Percentiles rank a stretch among this genome's conserved stretches.
Evolutionary conservation across 2,329 filamentous ascomycete genomes (phyloP).

Genomic region (Aspergillus unguis): DNA sequence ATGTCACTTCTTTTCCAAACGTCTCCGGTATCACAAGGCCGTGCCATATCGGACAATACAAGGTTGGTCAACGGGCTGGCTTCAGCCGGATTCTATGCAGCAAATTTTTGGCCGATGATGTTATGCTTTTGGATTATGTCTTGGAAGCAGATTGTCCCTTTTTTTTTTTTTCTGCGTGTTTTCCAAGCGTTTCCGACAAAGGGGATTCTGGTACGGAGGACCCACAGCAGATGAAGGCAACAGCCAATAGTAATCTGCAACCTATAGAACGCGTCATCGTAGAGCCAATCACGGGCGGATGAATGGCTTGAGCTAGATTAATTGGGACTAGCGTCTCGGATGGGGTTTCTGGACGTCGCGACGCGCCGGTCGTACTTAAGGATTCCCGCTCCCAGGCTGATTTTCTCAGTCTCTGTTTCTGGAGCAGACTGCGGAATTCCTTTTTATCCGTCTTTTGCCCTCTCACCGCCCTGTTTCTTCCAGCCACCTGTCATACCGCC

Average conservation of each 20-base stretch:
- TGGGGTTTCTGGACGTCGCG: slow-evolving; percentile 31
- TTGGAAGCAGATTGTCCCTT: slow-evolving; percentile 1
- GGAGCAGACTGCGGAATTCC: slow-evolving; percentile 30
- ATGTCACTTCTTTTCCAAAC: slow-evolving; percentile 15
- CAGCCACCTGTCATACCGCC: slow-evolving; percentile 2
- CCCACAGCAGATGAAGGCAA: slow-evolving; percentile 12
- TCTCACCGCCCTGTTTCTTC: slow-evolving; percentile 15
- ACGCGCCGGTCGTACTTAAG: slow-evolving; percentile 40
- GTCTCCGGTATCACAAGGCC: slow-evolving; percentile 14
- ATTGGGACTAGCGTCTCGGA: slow-evolving; percentile 33
- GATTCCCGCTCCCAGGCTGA: slow-evolving; percentile 41
- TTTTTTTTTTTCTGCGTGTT: slow-evolving; percentile 13
- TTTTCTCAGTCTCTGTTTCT: slow-evolving; percentile 39
- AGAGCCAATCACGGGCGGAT: slow-evolving; percentile 29
- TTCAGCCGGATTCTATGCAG: too few species aligned
- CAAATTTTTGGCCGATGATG: slow-evolving; percentile 5
- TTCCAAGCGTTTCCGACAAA: slow-evolving; percentile 22
- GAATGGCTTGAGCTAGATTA: slow-evolving; percentile 33
- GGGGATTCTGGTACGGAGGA: slow-evolving; percentile 22
- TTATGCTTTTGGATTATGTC: slow-evolving; percentile 4
- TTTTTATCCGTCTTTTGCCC: slow-evolving; percentile 13
- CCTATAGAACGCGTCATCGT: slow-evolving; percentile 24
- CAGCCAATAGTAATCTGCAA: slow-evolving; percentile 23
- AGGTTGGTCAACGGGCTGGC: too few species aligned
- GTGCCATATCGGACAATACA: neutral